phyloP scores from a whole-genome alignment of 805 yeast genomes.

The Wickerhamiella occidentalis region DNA sequence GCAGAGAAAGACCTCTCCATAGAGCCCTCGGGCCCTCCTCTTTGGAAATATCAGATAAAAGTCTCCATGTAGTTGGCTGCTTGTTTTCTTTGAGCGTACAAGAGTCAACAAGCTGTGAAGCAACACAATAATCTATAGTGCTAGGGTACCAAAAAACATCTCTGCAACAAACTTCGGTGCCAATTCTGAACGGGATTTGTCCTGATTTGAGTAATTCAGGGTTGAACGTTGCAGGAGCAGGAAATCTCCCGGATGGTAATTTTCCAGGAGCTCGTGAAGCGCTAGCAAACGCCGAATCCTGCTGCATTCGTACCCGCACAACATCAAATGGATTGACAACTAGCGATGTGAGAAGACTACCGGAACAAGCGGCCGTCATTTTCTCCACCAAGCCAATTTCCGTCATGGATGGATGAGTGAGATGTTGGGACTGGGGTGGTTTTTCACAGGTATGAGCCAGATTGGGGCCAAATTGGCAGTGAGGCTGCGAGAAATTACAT shows the following conservation, averaged over 20 bases:
- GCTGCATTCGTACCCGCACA: slow-evolving; percentile 34
- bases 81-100: slow-evolving; percentile 29
- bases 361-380: slow-evolving; percentile 33
- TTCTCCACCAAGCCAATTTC: slow-evolving; percentile 12
- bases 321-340: slow-evolving; percentile 35
- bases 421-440: background rate
- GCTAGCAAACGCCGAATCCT: slow-evolving; percentile 22
- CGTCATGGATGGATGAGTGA: slow-evolving; percentile 4
- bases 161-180: slow-evolving; percentile 31
- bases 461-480: too few species aligned
- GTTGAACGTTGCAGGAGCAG: background rate
- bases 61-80: slow-evolving; percentile 51
- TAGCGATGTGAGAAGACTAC: slow-evolving; percentile 33
- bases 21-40: slow-evolving; percentile 67
- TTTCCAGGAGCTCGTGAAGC: background rate
- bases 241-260: background rate
- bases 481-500: too few species aligned
- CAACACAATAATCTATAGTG: slow-evolving; percentile 29
- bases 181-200: slow-evolving; percentile 17
- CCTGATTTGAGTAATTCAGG: background rate
- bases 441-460: too few species aligned
- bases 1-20: slow-evolving; percentile 81
- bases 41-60: slow-evolving; percentile 50
- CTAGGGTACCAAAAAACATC: slow-evolving; percentile 32
- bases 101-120: slow-evolving; percentile 24